Evolutionary conservation across 106 monocot species (phyloP).

Genomic region (Acorus gramineus): DNA sequence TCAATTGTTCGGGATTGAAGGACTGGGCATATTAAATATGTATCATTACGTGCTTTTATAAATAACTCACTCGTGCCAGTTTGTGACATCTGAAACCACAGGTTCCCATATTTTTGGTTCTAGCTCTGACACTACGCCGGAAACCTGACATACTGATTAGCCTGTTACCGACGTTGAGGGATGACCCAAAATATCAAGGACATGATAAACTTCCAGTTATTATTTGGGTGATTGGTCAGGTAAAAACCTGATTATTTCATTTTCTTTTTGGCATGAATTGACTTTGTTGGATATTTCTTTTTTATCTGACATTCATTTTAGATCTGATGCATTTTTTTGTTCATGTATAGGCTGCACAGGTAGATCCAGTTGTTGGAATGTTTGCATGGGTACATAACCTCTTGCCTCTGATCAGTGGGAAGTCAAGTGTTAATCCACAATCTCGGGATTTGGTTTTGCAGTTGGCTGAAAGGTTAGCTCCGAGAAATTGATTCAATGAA

Average conservation of each 20-base stretch:
- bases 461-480: slow-evolving; percentile 46
- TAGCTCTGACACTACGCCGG: slow-evolving; percentile 71
- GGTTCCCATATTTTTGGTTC: slow-evolving; percentile 88
- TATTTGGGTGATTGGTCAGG: slow-evolving; percentile 82
- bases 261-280: neutral
- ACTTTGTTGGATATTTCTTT: neutral
- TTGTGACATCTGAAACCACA: slow-evolving; percentile 15
- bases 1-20: no score
- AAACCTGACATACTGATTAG: slow-evolving; percentile 71
- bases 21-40: no score
- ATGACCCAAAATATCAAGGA: slow-evolving; percentile 71
- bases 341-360: slow-evolving; percentile 58
- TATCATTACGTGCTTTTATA: no score
- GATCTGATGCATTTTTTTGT: neutral
- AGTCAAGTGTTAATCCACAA: slow-evolving; percentile 23
- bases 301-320: no score
- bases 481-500: neutral
- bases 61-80: neutral
- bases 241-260: slow-evolving; percentile 8
- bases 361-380: slow-evolving; percentile 33
- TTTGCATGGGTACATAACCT: slow-evolving; percentile 27
- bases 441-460: slow-evolving; percentile 33
- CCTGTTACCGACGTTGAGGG: slow-evolving; percentile 68
- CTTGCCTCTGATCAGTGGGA: slow-evolving; percentile 22
- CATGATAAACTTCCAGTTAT: slow-evolving; percentile 74